Evolutionary conservation across 169 alveolate genomes (phyloP).

Genomic region (Cryptosporidium ubiquitum): DNA sequence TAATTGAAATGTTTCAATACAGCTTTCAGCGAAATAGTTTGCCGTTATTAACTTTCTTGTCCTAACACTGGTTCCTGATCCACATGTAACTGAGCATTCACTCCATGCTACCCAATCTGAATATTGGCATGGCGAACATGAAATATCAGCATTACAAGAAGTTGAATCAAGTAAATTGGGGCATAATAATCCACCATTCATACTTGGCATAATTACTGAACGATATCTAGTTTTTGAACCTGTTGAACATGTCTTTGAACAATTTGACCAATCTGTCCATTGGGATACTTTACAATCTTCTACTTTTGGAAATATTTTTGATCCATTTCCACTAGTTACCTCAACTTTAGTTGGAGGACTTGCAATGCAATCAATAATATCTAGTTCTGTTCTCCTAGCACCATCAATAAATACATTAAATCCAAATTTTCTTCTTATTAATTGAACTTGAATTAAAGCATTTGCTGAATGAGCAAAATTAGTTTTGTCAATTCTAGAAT

Average conservation of each 20-base stretch:
- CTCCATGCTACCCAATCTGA: constrained; percentile 28
- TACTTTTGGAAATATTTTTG: constrained; percentile 60
- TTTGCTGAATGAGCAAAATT: constrained; percentile 22
- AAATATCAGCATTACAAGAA: constrained; percentile 48
- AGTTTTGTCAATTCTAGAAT: constrained; percentile 2
- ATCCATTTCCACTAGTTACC: constrained; percentile 1
- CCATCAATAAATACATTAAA: constrained; percentile 65
- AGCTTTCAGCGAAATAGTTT: background rate
- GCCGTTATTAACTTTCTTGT: constrained; percentile 74
- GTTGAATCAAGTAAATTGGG: constrained; percentile 14
- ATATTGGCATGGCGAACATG: constrained; percentile 49
- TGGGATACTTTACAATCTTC: constrained; percentile 78
- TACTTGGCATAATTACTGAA: constrained; percentile 68
- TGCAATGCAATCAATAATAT: constrained; percentile 46
- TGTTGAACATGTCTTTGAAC: constrained; percentile 72
- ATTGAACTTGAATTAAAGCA: constrained; percentile 10
- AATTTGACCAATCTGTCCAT: constrained; percentile 80
- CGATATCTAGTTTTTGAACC: constrained; percentile 50
- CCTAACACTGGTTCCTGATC: constrained; percentile 56
- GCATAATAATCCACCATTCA: constrained; percentile 57
- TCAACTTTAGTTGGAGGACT: constrained; percentile 2
- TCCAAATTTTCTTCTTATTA: constrained; percentile 58
- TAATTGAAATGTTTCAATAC: constrained; percentile 44
- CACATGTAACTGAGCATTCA: constrained; percentile 34
- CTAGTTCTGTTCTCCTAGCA: constrained; percentile 37